Evolutionary conservation across 164 flowering plant species (phyloP).

Genomic region (Chimonanthus salicifolius): DNA sequence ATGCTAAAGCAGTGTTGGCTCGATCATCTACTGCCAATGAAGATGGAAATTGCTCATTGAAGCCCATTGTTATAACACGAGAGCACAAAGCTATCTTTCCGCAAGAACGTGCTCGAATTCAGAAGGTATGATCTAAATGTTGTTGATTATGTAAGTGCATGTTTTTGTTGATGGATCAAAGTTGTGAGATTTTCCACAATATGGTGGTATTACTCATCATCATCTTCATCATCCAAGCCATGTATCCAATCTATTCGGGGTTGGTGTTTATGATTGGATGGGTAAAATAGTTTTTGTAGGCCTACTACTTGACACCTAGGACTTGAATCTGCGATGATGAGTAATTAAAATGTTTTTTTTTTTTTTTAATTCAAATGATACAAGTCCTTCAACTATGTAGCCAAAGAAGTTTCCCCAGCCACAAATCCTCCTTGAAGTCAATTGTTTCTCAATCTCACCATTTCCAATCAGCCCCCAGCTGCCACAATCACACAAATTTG

Average conservation of each 20-base stretch:
- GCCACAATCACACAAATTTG: no score
- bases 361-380: no score
- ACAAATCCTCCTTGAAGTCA: no score
- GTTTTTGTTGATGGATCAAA: not conserved
- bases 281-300: no score
- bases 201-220: not conserved
- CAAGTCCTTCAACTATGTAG: no score
- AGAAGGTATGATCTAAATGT: constrained; percentile 39
- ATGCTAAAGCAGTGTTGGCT: constrained; percentile 89
- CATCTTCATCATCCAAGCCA: not conserved
- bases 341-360: no score
- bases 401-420: no score
- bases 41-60: constrained; percentile 35
- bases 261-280: no score
- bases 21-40: constrained; percentile 43
- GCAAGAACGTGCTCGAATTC: constrained; percentile 81
- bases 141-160: not conserved
- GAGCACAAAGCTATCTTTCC: constrained; percentile 95
- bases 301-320: no score
- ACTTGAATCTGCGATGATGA: no score
- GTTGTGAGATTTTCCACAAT: not conserved
- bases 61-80: constrained; percentile 86
- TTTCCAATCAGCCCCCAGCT: no score
- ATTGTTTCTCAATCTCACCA: no score
- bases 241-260: not conserved